Percentiles rank a stretch among this genome's conserved stretches.
Conservation (phyloP, 1,139 yeast species). For the Geotrichum histeridarum region DNA sequence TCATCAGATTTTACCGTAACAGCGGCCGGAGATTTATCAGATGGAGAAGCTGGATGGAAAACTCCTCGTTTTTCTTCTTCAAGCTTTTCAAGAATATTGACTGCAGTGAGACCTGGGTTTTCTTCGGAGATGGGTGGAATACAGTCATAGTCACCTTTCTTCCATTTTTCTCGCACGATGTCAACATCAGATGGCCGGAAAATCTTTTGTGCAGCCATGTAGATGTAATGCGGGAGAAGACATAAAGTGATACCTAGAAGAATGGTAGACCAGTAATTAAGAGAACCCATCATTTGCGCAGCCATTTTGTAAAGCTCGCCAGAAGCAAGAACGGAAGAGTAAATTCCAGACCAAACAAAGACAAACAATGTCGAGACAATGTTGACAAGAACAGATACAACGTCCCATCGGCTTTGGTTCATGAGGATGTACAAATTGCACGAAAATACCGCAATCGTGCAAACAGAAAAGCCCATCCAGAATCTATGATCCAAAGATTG, state of each 20-base stretch:
- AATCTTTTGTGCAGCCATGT: conserved; percentile 57
- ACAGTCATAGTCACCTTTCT: conserved; percentile 25
- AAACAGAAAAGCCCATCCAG: conserved; percentile 75
- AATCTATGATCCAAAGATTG: conserved; percentile 72
- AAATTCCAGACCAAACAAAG: conserved; percentile 88
- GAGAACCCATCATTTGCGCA: conserved; percentile 62
- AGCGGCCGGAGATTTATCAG: neutral
- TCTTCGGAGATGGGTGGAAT: conserved; percentile 18
- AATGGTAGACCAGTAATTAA: conserved; percentile 76
- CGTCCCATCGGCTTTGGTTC: conserved; percentile 93
- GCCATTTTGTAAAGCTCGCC: conserved; percentile 77
- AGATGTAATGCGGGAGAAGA: conserved; percentile 69
- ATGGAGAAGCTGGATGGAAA: neutral
- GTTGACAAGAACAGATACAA: conserved; percentile 67
- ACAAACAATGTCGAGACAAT: conserved; percentile 62
- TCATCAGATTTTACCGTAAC: neutral
- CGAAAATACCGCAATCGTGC: conserved; percentile 72
- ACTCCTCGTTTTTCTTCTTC: conserved; percentile 1
- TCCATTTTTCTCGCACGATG: conserved; percentile 64
- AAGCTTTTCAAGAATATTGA: conserved; percentile 11
- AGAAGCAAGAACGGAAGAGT: conserved; percentile 62
- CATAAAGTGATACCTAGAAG: conserved; percentile 68
- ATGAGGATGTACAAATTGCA: conserved; percentile 75
- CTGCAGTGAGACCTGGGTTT: conserved; percentile 20
- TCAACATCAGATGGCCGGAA: conserved; percentile 76